A percentile compares a stretch with the other conserved stretches of the same genome.
These are phyloP conservation scores for Rhizophagus sp. DNA, from an alignment of 192 early-diverging fungal genomes.

Conservation along the genomic window DNA sequence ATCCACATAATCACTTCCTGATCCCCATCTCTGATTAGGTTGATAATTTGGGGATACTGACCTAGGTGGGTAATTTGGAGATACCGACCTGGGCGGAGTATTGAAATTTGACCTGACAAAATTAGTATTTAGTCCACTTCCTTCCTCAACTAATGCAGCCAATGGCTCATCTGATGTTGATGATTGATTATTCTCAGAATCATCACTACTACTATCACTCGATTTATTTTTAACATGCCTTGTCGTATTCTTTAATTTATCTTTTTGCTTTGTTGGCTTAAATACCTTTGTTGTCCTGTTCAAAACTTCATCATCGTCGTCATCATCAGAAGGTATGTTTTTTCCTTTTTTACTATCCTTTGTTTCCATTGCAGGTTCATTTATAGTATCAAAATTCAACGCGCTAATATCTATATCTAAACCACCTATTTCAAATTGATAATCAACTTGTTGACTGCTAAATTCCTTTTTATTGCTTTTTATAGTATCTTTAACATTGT, in stretches of 20 bases:
- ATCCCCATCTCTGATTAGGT: neutral
- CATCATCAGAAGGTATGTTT: neutral
- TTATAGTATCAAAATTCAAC: neutral
- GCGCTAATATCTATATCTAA: constrained; percentile 9
- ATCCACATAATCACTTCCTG: neutral
- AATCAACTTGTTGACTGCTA: neutral
- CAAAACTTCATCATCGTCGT: neutral
- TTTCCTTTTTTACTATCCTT: neutral
- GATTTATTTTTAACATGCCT: neutral
- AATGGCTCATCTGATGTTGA: constrained; percentile 8
- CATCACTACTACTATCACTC: constrained; percentile 21
- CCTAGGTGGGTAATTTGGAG: constrained; percentile 25
- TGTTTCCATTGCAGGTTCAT: neutral
- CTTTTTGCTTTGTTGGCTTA: constrained; percentile 27
- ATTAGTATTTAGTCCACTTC: neutral
- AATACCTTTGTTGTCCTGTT: constrained; percentile 25
- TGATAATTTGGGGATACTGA: constrained; percentile 27
- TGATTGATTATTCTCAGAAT: neutral
- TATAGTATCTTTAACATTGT: neutral
- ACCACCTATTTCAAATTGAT: neutral
- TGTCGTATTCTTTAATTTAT: neutral
- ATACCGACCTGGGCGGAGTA: constrained; percentile 6
- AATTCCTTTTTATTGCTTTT: neutral
- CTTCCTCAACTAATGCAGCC: neutral
- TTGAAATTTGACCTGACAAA: neutral